Base-by-base conservation (phyloP, 2,329 filamentous ascomycete genomes). In the Arachnopeziza araneosa region DNA sequence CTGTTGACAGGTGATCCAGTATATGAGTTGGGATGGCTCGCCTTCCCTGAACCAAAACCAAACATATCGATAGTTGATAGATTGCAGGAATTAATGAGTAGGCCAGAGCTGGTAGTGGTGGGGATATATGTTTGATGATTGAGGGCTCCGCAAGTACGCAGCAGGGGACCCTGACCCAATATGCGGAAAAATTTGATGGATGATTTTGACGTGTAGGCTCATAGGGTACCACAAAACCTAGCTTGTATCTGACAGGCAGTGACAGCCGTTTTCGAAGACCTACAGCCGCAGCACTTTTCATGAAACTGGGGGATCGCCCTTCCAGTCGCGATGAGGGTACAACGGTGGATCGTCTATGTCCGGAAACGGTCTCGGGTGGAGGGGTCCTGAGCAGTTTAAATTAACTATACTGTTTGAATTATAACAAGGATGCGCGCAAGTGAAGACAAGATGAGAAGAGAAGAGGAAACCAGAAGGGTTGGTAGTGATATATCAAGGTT, bases 1-100 rank as follows among this genome's bases (percentile, higher is more conserved):
- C 12, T 44, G 36, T 44, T 44, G 36, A 14, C 17, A 19, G 36
- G 12, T 44, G 36, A 44, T 19, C 36, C 56, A 4, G 61, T 48
- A 54, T 65, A 59, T 44, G 36, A 44, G 36, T 44, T 60, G 51
- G 64, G 62, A 57, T 58, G 53, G 19, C 63, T 52, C 30, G 56
- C 52, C 57, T 64, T 64, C 55, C 63, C 60, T 54, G 60, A 56
- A 44, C 58, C 61, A 58, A 64, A 64, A 52, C 59, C 55, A 57
- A 68, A 68, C 67, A 70, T 68, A 24, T 57, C 69, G 59, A 60
- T 61, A 67, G 61, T 63, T 64, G 61, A 52, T 59, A 67, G 54
- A 66, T 66, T 66, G 59, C 64, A 66, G 63, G 61, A 30, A 67
- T 52, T 32, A 58, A 61, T 54, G 17, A 63, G 62, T 26, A 61